Conservation (phyloP, 768 basidiomycete species). For the Lactarius vividus region DNA sequence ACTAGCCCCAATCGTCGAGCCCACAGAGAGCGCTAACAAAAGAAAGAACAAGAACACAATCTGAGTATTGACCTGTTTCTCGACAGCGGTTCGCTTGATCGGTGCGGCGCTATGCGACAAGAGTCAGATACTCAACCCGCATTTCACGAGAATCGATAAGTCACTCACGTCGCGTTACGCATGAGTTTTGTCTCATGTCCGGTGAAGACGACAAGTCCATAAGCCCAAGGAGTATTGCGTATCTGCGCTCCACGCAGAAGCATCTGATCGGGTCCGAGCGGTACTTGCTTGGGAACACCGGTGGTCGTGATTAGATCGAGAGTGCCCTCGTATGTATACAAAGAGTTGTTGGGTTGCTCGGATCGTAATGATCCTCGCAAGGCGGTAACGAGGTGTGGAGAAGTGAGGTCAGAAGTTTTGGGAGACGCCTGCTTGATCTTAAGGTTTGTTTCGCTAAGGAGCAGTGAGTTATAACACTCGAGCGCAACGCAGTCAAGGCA, state of each 20-base stretch:
- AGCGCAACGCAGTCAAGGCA: background rate
- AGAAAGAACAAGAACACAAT: slow-evolving; percentile 93
- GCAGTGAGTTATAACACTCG: background rate
- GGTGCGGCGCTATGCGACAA: slow-evolving; percentile 71
- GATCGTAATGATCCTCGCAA: slow-evolving; percentile 85
- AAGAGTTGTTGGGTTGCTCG: slow-evolving; percentile 95
- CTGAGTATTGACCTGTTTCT: slow-evolving; percentile 92
- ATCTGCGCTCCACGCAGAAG: slow-evolving; percentile 92
- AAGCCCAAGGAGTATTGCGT: slow-evolving; percentile 95
- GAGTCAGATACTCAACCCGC: background rate
- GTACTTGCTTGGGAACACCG: slow-evolving; percentile 73
- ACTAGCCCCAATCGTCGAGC: slow-evolving; percentile 89
- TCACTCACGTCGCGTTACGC: slow-evolving; percentile 91
- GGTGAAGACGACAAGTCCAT: slow-evolving; percentile 90
- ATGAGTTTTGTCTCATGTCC: slow-evolving; percentile 99
- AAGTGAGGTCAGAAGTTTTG: slow-evolving; percentile 73
- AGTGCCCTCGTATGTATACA: slow-evolving; percentile 93
- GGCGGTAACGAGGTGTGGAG: slow-evolving; percentile 67
- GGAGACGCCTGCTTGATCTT: slow-evolving; percentile 97
- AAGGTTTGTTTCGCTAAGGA: slow-evolving; percentile 85
- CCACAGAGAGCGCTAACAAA: slow-evolving; percentile 81
- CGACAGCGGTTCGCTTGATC: slow-evolving; percentile 95
- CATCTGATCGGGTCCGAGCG: slow-evolving; percentile 92
- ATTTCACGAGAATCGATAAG: background rate
- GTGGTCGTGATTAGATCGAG: slow-evolving; percentile 58